phyloP scores from a whole-genome alignment of 148 eudicot genomes.

The Nyssa sinensis region DNA sequence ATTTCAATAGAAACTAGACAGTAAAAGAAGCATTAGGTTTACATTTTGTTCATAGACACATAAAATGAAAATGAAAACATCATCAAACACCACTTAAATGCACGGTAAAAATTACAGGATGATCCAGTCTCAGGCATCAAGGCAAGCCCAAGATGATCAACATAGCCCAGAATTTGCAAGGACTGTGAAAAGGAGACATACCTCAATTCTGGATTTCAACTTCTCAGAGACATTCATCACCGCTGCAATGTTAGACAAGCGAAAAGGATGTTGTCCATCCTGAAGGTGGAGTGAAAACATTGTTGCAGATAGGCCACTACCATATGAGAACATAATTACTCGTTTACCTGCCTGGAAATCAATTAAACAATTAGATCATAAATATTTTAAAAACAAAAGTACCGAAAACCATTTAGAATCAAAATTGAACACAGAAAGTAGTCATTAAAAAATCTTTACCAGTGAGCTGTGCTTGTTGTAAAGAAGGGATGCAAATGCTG shows the following conservation, averaged over 20 bases:
- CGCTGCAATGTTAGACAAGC: slow-evolving; percentile 73
- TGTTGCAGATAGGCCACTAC: slow-evolving; percentile 86
- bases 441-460: slow-evolving; percentile 45
- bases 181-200: slow-evolving; percentile 25
- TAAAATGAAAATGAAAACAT: too few relatives aligned
- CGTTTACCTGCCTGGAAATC: slow-evolving; percentile 68
- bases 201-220: slow-evolving; percentile 90
- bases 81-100: too few relatives aligned
- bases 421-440: not conserved
- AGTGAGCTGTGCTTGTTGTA: slow-evolving; percentile 73
- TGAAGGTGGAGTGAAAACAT: slow-evolving; percentile 77
- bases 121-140: too few relatives aligned
- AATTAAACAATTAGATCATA: not conserved
- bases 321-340: slow-evolving; percentile 89
- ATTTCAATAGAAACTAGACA: too few relatives aligned
- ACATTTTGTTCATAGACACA: too few relatives aligned
- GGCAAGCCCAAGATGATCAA: too few relatives aligned
- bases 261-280: slow-evolving; percentile 74
- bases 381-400: not conserved
- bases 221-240: slow-evolving; percentile 72
- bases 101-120: too few relatives aligned
- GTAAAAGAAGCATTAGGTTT: too few relatives aligned
- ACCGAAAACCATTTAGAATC: not conserved
- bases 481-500: slow-evolving; percentile 86
- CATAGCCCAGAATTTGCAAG: too few relatives aligned